Evolutionary conservation across 345 rosid genomes (phyloP).

Genomic region (Brassica cretica): DNA sequence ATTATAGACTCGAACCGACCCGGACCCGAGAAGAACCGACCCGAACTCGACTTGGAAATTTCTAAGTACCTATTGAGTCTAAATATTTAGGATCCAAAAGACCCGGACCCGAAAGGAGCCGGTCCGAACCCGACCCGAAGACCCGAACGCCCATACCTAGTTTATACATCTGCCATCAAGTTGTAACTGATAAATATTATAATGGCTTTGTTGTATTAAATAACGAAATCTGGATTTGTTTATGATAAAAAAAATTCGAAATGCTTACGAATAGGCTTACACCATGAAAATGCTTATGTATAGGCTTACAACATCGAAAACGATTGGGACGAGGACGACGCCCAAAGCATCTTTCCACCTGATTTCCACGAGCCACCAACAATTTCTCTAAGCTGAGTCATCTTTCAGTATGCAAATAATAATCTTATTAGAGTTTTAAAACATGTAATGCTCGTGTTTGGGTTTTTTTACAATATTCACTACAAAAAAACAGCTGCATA

Average conservation of each 20-base stretch:
- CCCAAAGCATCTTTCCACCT: slow-evolving; percentile 15
- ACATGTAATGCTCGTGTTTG: neutral
- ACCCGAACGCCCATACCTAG: too few relatives aligned
- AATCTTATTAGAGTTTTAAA: neutral
- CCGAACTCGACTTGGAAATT: too few relatives aligned
- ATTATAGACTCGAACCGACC: too few relatives aligned
- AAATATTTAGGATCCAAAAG: too few relatives aligned
- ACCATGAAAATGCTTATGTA: slow-evolving; percentile 37
- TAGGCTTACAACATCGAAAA: slow-evolving; percentile 32
- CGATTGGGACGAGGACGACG: neutral
- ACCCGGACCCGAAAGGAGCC: too few relatives aligned
- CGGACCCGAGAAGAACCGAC: too few relatives aligned
- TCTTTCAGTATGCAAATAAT: slow-evolving; percentile 10
- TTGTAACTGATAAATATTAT: neutral
- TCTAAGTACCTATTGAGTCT: too few relatives aligned
- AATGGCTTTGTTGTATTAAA: slow-evolving; percentile 31
- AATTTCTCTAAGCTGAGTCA: slow-evolving; percentile 25
- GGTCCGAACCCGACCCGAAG: too few relatives aligned
- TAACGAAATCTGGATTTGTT: slow-evolving; percentile 19
- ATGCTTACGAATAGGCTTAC: slow-evolving; percentile 2
- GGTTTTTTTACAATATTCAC: neutral
- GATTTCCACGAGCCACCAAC: slow-evolving; percentile 32
- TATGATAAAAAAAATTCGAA: too few relatives aligned
- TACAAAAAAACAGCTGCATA: too few relatives aligned
- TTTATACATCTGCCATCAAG: too few relatives aligned